Percentiles rank a stretch among this genome's conserved stretches.
phyloP scores from a whole-genome alignment of 768 basidiomycete genomes.

The Tylopilus vinaceipallidus region DNA sequence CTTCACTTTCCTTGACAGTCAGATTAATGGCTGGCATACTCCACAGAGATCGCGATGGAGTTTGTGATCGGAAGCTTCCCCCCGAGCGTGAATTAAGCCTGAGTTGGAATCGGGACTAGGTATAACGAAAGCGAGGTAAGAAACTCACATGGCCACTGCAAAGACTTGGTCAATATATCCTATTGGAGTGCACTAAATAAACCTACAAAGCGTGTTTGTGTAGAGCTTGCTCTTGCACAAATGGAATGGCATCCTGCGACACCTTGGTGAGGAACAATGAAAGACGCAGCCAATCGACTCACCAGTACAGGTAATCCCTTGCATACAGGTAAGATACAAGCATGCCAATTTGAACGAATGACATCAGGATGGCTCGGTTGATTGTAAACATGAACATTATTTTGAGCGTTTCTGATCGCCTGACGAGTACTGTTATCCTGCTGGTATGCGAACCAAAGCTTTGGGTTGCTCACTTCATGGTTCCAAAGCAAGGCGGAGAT shows the following conservation, averaged over 20 bases:
- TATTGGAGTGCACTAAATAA: not conserved
- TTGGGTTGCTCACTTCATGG: conserved; percentile 4
- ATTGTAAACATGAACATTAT: conserved; percentile 16
- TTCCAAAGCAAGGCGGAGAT: conserved; percentile 2
- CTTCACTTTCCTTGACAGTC: not conserved
- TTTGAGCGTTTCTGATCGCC: conserved; percentile 13
- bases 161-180: not conserved
- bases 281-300: not conserved
- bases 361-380: conserved; percentile 20
- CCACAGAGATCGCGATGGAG: conserved; percentile 3
- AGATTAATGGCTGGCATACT: conserved; percentile 10
- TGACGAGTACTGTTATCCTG: not conserved
- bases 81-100: conserved; percentile 17
- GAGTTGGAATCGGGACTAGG: not conserved
- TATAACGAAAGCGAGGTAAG: not conserved
- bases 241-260: conserved; percentile 21
- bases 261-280: not conserved
- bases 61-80: not conserved
- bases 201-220: conserved; percentile 20
- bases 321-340: conserved; percentile 14
- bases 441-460: not conserved
- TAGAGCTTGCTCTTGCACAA: conserved; percentile 26
- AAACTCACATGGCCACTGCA: conserved; percentile 17
- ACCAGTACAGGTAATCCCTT: conserved; percentile 18
- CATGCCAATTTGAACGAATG: conserved; percentile 18